Base-by-base conservation (phyloP, 225 moss, liverwort and hornwort species). In the Pseudisothecium myosuroides region DNA sequence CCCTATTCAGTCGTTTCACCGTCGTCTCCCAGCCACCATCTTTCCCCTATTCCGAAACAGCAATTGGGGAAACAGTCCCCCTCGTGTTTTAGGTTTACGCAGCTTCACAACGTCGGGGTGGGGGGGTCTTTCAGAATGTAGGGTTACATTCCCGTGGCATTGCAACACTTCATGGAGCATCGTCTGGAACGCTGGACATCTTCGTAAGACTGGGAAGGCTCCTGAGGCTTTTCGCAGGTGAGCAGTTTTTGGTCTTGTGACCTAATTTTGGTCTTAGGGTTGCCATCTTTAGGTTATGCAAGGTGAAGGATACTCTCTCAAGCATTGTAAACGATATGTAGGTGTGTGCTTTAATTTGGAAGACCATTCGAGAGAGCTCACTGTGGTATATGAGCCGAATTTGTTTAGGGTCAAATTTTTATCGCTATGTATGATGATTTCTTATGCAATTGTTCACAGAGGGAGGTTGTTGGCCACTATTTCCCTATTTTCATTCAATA, bases 71-170 rank as follows among this genome's bases (percentile, higher is more conserved):
- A 92, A 16, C 29, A 54, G 60, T 87, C 82, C 23, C 21, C 19
- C 71, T 88, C 80, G 83, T 60, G 83, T 52, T 64, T 75, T 82
- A 82, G 83, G 91, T 76, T 88, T 92, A 58, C 80, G 87, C 77
- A 63, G 79, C 79, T 88, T 72, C 83, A 74, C 61, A 71, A 37
- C 85, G 41, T 37, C 60, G 64, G 72, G 77, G 74, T 85, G 55
- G 58, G 28, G 87, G 87, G 90, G 32, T 83, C 64, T 86, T 90
- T 90, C 90, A 86, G 85, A 86, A 87, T 75, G 81, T 85, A 77
- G 89, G 59, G 45, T 74, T 80, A 8, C 69, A 60, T 66, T 67
- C 36, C 32, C 85, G 77, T 65, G 87, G 86, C 83, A 59, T 75
- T 84, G 81, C 86, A 85, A 76, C 47, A 66, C 61, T 54, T 78